Base-by-base conservation (phyloP, 768 basidiomycete genomes). In the Tulasnella sp. region DNA sequence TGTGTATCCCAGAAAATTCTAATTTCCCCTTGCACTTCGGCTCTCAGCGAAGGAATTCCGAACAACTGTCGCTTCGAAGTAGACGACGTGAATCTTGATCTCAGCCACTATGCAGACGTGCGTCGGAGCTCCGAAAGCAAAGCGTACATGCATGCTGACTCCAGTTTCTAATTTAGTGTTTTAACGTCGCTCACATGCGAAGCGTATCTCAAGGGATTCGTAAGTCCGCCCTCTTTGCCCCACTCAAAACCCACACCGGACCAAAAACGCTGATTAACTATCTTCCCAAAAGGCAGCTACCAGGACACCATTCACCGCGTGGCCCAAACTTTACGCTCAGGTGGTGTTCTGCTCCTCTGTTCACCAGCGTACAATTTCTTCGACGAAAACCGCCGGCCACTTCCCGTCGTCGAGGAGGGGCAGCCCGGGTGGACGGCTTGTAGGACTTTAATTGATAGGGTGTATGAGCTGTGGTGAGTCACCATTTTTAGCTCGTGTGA, bases 151-250 rank as follows among this genome's bases (percentile, higher is more conserved):
- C 54, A n/a, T 11, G 64, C 77, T 60, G 11, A 60, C n/a, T 77
- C 12, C 42, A 76, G 24, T 12, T 37, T n/a, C 1, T 37, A 7
- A 2, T 5, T 50, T 40, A 76, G 69, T 64, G 34, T 40, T 80
- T 80, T 46, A 75, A 80, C 31, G 72, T 80, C 79, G 72, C 50
- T 40, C 79, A 80, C 48, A 80, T 80, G 72, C 79, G 79, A 46
- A 80, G 72, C 42, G 34, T 80, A 31, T 72, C 44, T 46, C 41
- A 42, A 46, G 79, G 79, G 28, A 73, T 80, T 12, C 64, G 64
- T 69, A 6, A 69, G 64, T 69, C 28, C 64, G 11, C 3, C 31
- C 12, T 22, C 18, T 31, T 37, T 28, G 24, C 28, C 64, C 28
- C 64, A 24, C 64, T 28, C 18, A 69, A 18, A 6, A 11, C 64